Percentiles rank a stretch among this genome's conserved stretches.
Evolutionary conservation across 2,329 filamentous ascomycete species (phyloP).

Genomic region (Microsporum audouinii): DNA sequence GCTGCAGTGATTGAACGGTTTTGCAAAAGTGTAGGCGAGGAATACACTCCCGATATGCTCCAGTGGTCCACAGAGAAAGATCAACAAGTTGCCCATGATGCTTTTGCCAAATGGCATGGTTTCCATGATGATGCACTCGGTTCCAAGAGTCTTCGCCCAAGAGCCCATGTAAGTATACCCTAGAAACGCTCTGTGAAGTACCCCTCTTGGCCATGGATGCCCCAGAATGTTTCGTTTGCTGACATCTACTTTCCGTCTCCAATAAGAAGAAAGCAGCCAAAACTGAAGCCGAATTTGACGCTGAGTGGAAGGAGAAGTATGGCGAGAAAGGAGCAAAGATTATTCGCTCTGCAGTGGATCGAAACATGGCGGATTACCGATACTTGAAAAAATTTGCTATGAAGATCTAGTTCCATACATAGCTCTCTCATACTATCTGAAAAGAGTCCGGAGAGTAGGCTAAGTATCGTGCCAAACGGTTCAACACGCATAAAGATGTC

Average conservation of each 20-base stretch:
- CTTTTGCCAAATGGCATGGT: slow-evolving; percentile 93
- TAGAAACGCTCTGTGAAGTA: not conserved
- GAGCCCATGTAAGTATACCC: slow-evolving; percentile 31
- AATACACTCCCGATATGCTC: slow-evolving; percentile 68
- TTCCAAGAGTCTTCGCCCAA: slow-evolving; percentile 61
- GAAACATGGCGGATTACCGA: slow-evolving; percentile 50
- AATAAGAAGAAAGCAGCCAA: slow-evolving; percentile 25
- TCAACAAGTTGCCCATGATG: slow-evolving; percentile 54
- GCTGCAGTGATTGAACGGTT: slow-evolving; percentile 63
- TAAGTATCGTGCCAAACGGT: not conserved
- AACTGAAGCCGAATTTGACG: slow-evolving; percentile 45
- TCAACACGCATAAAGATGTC: not conserved
- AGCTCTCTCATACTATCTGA: not conserved
- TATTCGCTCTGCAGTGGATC: slow-evolving; percentile 49
- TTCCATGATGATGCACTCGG: slow-evolving; percentile 93
- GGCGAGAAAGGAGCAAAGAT: slow-evolving; percentile 48
- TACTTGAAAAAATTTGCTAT: slow-evolving; percentile 56
- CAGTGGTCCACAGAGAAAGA: slow-evolving; percentile 69
- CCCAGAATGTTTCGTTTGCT: not conserved
- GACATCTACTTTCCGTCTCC: not conserved
- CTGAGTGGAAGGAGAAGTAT: slow-evolving; percentile 51
- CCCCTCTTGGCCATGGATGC: not conserved
- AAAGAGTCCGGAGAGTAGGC: not conserved
- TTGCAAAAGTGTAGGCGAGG: slow-evolving; percentile 68
- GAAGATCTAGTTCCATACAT: slow-evolving; percentile 30